Conservation (phyloP, 2,329 filamentous ascomycete genomes). For the Dactylonectria macrodidyma region DNA sequence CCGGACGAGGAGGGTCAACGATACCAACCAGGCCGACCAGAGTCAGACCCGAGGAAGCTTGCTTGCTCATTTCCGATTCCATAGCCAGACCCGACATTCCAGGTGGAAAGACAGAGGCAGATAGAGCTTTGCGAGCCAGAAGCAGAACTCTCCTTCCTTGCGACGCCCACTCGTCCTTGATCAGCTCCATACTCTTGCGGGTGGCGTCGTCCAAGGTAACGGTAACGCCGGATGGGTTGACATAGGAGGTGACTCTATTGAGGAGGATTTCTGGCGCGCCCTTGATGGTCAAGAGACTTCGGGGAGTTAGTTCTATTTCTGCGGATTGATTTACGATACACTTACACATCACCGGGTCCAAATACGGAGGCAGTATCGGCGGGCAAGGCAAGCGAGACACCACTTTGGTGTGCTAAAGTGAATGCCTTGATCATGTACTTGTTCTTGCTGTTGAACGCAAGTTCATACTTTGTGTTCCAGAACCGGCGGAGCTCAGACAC, state of each 20-base stretch:
- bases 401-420: conserved; percentile 56
- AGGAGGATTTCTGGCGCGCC: conserved; percentile 84
- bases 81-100: conserved; percentile 58
- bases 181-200: conserved; percentile 66
- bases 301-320: conserved; percentile 3
- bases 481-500: conserved; percentile 72
- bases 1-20: conserved; percentile 82
- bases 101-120: conserved; percentile 55
- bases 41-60: conserved; percentile 71
- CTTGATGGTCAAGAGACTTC: conserved; percentile 79
- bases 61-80: conserved; percentile 67
- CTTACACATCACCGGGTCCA: conserved; percentile 25
- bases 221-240: conserved; percentile 69
- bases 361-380: conserved; percentile 29
- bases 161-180: conserved; percentile 79
- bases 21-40: conserved; percentile 84
- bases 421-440: conserved; percentile 84
- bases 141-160: conserved; percentile 78
- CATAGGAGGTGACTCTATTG: conserved; percentile 70
- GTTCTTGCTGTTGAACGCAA: conserved; percentile 87
- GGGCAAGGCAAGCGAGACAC: conserved; percentile 52
- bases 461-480: conserved; percentile 77
- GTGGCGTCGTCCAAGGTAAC: conserved; percentile 61
- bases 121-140: conserved; percentile 73
- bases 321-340: neutral